A percentile compares a stretch with the other conserved stretches of the same genome.
These are phyloP conservation scores for Escovopsis sp. DNA, from an alignment of 2,329 filamentous ascomycete species.

Conservation along the genomic window DNA sequence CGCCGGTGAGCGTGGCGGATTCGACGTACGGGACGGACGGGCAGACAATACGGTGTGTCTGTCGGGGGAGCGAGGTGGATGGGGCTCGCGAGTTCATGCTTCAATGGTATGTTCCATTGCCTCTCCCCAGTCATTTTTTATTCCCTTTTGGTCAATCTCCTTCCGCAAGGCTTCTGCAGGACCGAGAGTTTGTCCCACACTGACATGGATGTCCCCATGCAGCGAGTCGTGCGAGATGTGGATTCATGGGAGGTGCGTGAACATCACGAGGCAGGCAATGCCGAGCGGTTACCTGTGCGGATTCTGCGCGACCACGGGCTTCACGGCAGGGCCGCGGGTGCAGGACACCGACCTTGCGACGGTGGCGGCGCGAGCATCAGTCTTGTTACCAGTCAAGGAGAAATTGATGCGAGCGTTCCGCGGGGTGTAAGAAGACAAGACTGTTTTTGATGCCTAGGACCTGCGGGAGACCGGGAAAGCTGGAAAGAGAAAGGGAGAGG, in stretches of 20 bases:
- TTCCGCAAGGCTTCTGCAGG: too few relatives aligned
- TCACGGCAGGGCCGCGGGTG: constrained; percentile 32
- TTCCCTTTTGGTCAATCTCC: constrained; percentile 1
- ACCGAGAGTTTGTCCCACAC: not conserved
- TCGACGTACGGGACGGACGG: constrained; percentile 26
- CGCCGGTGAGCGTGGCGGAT: constrained; percentile 36
- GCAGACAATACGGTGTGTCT: constrained; percentile 39
- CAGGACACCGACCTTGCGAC: constrained; percentile 25
- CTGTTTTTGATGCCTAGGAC: constrained; percentile 6
- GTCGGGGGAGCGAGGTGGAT: constrained; percentile 28
- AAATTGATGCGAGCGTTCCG: constrained; percentile 29
- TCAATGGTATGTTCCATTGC: constrained; percentile 36
- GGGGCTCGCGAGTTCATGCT: constrained; percentile 41
- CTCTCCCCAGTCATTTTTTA: not conserved
- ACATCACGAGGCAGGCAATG: constrained; percentile 39
- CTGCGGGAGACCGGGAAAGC: too few relatives aligned
- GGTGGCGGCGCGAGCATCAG: constrained; percentile 10
- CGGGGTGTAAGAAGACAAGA: constrained; percentile 10
- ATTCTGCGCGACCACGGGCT: constrained; percentile 46
- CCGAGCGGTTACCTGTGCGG: constrained; percentile 48
- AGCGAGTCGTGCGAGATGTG: constrained; percentile 52
- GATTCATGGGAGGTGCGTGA: constrained; percentile 48
- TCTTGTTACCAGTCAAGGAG: constrained; percentile 24
- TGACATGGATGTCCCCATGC: constrained; percentile 2
- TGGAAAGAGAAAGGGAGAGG: not conserved